Base-by-base conservation (phyloP, 1,284 basidiomycete genomes). In the Agaricales sp. region DNA sequence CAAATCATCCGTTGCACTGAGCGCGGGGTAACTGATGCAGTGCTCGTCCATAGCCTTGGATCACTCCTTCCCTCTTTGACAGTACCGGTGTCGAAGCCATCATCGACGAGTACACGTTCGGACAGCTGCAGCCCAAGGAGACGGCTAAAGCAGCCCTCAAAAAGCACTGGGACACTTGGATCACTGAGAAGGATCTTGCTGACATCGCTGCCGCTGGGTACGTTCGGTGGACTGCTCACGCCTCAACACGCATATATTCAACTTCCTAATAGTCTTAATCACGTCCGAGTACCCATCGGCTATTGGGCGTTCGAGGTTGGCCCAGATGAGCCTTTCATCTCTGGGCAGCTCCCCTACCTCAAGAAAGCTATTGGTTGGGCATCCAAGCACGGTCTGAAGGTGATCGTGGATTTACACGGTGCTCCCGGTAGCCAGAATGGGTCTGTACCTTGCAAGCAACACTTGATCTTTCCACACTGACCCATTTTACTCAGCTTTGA, bases 281-380 rank as follows among this genome's bases (percentile, higher is more conserved):
- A 91, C 62, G 86, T 92, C 52, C 80, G 92, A 35, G 67, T 96
- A 37, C 92, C 92, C 2, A 87, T 96, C 54, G 89, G 89, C 19
- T 92, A 85, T 63, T 96, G 93, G 93, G 92, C 92, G 1, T 92
- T 89, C 56, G 87, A 93, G 48, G 79, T 88, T 19, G 75, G 76
- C 14, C 68, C 68, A 2, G 90, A 84, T 6, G 91, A 95, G 59
- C 92, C 91, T 0, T 96, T 80, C 67, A 78, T 92, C 54, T 79
- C 83, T 68, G 88, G 91, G 16, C 87, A 90, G 62, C 65, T 84
- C 44, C 71, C 79, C 16, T 90, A 87, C 65, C 67, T 88, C n/a
- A 60, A 71, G 52, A 74, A 78, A 46, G 92, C 91, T 0, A 77
- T 91, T 39, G 66, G 63, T 2, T 96, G 93, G 93, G 90, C 91